phyloP scores from a whole-genome alignment of 176 grass and related monocot species.

The Miscanthus lutarioriparius region DNA sequence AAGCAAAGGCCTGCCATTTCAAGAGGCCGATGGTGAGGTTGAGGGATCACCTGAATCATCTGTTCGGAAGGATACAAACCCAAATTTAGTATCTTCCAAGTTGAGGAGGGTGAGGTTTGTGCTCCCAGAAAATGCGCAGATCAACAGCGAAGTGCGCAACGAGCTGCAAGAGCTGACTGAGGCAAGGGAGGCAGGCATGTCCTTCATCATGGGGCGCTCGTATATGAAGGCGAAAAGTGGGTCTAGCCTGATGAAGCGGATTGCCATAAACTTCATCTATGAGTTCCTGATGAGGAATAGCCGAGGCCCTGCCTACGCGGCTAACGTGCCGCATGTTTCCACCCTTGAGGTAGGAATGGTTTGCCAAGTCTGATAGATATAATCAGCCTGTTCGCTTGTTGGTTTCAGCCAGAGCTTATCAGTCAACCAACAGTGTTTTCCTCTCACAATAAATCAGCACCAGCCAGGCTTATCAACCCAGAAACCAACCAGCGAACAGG shows the following conservation, averaged over 20 bases:
- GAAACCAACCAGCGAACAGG: no score
- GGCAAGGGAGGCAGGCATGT: conserved; percentile 85
- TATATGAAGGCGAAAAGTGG: conserved; percentile 74
- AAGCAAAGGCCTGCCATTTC: conserved; percentile 50
- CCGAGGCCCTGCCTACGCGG: conserved; percentile 53
- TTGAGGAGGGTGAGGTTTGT: conserved; percentile 65
- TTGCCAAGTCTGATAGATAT: conserved; percentile 68
- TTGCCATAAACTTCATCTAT: conserved; percentile 63
- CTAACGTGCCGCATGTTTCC: conserved; percentile 71
- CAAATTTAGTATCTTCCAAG: background rate
- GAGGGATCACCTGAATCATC: conserved; percentile 41
- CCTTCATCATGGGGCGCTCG: conserved; percentile 73
- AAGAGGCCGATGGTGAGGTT: conserved; percentile 47
- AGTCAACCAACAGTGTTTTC: no score
- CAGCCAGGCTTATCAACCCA: no score
- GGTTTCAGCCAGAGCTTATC: no score
- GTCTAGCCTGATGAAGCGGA: conserved; percentile 57
- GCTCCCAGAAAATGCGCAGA: conserved; percentile 55
- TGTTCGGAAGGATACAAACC: conserved; percentile 1
- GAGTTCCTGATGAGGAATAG: conserved; percentile 89
- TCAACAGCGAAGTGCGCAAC: conserved; percentile 40
- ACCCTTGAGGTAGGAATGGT: conserved; percentile 93
- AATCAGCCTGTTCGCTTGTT: no score
- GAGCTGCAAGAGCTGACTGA: conserved; percentile 81
- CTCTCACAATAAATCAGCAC: no score